phyloP scores from a whole-genome alignment of 768 basidiomycete species.

The Trametes cingulata region DNA sequence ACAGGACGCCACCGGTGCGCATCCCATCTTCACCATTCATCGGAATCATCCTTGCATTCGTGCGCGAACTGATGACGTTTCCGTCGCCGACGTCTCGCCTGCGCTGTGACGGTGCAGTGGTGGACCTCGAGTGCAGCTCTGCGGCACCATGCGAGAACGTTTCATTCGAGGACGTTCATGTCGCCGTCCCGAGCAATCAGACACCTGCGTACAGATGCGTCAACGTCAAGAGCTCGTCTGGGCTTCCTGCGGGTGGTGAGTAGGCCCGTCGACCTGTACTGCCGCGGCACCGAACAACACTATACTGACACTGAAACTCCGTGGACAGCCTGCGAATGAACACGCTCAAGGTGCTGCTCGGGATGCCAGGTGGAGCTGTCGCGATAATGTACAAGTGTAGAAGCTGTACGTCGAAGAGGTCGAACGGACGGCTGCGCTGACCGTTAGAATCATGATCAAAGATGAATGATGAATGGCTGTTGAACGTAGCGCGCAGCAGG shows the following conservation, averaged over 20 bases:
- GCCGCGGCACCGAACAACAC: neutral
- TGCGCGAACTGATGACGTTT: neutral
- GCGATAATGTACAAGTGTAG: neutral
- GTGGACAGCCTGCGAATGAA: neutral
- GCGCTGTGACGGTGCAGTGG: too few species aligned
- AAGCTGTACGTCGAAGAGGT: neutral
- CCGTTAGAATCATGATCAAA: slow-evolving; percentile 1
- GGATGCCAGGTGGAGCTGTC: too few species aligned
- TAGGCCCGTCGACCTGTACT: neutral
- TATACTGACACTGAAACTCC: neutral
- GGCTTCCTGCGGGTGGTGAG: slow-evolving; percentile 22
- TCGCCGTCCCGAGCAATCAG: slow-evolving; percentile 39
- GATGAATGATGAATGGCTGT: neutral
- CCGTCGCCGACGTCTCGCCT: too few species aligned
- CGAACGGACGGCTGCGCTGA: neutral
- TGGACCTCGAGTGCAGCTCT: slow-evolving; percentile 52
- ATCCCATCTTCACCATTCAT: neutral
- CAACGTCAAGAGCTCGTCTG: slow-evolving; percentile 43
- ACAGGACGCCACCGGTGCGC: slow-evolving; percentile 22
- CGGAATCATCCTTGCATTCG: neutral
- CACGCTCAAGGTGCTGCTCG: too few species aligned
- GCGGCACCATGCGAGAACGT: slow-evolving; percentile 48
- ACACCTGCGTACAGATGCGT: slow-evolving; percentile 44
- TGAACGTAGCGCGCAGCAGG: neutral
- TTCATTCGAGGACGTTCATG: slow-evolving; percentile 38